Evolutionary conservation across 2,329 filamentous ascomycete species (phyloP).

Genomic region (Fusarium floridanum): DNA sequence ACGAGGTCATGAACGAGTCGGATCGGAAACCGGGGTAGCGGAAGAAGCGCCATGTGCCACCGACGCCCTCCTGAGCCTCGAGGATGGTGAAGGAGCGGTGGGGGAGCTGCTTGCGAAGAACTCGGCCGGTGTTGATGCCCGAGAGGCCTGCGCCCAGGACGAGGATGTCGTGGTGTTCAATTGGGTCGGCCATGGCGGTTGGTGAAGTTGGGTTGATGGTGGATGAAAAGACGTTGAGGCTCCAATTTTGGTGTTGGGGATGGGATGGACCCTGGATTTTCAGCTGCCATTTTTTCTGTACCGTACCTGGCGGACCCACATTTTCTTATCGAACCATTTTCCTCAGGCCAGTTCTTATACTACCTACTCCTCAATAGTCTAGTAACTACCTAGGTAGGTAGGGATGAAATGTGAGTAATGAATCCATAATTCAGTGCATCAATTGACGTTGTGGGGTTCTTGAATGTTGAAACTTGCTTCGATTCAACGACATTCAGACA

Average conservation of each 20-base stretch:
- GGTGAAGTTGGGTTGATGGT: background rate
- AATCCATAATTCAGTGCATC: background rate
- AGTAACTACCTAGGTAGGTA: no score
- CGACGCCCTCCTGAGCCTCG: constrained; percentile 74
- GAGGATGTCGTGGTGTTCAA: constrained; percentile 63
- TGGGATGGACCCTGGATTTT: constrained; percentile 1
- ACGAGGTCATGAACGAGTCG: constrained; percentile 72
- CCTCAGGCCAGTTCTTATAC: background rate
- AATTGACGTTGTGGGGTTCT: background rate
- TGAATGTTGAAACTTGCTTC: background rate
- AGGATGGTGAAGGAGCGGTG: constrained; percentile 72
- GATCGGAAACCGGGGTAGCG: constrained; percentile 80
- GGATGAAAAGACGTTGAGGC: background rate
- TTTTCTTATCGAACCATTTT: background rate
- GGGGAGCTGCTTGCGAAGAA: constrained; percentile 70
- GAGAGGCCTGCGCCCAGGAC: constrained; percentile 80
- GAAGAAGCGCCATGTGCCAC: constrained; percentile 85
- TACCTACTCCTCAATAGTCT: no score
- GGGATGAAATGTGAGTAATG: background rate
- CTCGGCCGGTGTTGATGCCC: constrained; percentile 80
- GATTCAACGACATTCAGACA: background rate
- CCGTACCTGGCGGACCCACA: background rate
- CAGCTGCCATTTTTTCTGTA: background rate
- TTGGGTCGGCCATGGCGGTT: constrained; percentile 29
- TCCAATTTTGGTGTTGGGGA: constrained; percentile 1